These are phyloP conservation scores for Mortierella sp. DNA, from an alignment of 371 early-diverging fungal species.

Conservation along the genomic window DNA sequence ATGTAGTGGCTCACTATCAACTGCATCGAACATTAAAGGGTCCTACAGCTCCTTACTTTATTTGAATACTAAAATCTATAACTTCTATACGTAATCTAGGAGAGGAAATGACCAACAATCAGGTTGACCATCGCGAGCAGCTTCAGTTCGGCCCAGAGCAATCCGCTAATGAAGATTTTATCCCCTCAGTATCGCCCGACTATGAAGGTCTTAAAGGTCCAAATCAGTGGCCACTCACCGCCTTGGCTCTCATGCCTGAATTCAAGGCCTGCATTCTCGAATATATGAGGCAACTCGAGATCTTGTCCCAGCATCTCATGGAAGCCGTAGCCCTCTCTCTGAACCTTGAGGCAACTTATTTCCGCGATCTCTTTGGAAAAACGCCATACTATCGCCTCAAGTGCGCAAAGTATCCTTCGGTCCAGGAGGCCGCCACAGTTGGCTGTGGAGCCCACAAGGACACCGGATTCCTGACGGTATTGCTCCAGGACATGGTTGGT, in stretches of 20 bases:
- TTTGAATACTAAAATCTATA: neutral
- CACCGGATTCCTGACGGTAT: slow-evolving; percentile 67
- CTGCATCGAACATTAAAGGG: too few species aligned
- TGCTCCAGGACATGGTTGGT: slow-evolving; percentile 72
- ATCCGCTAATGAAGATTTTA: slow-evolving; percentile 20
- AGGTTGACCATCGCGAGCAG: slow-evolving; percentile 65
- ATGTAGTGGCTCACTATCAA: too few species aligned
- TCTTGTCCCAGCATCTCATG: slow-evolving; percentile 61
- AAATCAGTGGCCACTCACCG: slow-evolving; percentile 64
- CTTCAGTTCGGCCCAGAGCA: slow-evolving; percentile 70
- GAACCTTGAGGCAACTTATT: slow-evolving; percentile 57
- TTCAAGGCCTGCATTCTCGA: slow-evolving; percentile 60
- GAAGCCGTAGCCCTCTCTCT: slow-evolving; percentile 65
- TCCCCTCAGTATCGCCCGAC: slow-evolving; percentile 52
- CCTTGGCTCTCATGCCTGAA: slow-evolving; percentile 50
- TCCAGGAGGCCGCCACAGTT: slow-evolving; percentile 31
- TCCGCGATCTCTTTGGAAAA: slow-evolving; percentile 60
- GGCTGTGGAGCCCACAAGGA: slow-evolving; percentile 57
- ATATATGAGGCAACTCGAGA: slow-evolving; percentile 60
- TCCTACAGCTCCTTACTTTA: neutral
- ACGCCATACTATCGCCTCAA: slow-evolving; percentile 61
- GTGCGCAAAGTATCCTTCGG: slow-evolving; percentile 50
- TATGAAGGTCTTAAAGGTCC: slow-evolving; percentile 65
- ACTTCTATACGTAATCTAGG: slow-evolving; percentile 9
- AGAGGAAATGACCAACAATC: slow-evolving; percentile 42